Conservation (phyloP, 2,329 filamentous ascomycete species). For the Monosporascus sp. region DNA sequence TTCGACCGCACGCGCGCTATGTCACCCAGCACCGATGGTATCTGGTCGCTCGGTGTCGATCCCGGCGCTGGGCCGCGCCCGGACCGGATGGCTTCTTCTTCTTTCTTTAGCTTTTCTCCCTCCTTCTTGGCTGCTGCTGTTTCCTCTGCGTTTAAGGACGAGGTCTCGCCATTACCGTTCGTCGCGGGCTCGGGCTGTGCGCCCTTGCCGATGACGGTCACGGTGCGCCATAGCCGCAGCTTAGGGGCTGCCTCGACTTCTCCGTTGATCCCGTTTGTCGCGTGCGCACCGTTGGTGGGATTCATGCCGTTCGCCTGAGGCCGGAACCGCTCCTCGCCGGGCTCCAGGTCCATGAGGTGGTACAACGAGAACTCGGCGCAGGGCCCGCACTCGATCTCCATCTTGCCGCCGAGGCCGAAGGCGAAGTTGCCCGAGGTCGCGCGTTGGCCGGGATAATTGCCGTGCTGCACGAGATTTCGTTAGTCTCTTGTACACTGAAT, state of each 20-base stretch:
- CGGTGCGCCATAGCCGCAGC: conserved; percentile 9
- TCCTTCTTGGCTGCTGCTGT: neutral
- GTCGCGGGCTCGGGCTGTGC: neutral
- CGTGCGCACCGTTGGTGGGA: neutral
- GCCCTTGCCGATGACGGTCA: conserved; percentile 9
- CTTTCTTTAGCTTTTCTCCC: neutral
- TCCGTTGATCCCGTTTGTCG: conserved; percentile 4
- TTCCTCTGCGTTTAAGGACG: neutral
- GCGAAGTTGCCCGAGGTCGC: conserved; percentile 49
- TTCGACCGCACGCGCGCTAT: conserved; percentile 42
- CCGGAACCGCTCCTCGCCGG: conserved; percentile 16
- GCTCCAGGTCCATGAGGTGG: conserved; percentile 41
- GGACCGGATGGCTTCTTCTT: conserved; percentile 2
- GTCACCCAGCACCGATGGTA: conserved; percentile 19
- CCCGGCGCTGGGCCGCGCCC: neutral
- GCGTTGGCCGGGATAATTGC: conserved; percentile 44
- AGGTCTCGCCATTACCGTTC: no score
- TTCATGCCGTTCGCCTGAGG: neutral
- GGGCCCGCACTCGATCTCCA: conserved; percentile 32
- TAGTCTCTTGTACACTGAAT: neutral
- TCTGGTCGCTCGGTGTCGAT: neutral
- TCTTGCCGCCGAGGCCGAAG: conserved; percentile 34
- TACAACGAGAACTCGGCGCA: conserved; percentile 43
- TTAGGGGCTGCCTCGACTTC: conserved; percentile 1
- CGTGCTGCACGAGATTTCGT: conserved; percentile 28